phyloP scores from a whole-genome alignment of 2,329 filamentous ascomycete genomes.

The Shiraia sp. region DNA sequence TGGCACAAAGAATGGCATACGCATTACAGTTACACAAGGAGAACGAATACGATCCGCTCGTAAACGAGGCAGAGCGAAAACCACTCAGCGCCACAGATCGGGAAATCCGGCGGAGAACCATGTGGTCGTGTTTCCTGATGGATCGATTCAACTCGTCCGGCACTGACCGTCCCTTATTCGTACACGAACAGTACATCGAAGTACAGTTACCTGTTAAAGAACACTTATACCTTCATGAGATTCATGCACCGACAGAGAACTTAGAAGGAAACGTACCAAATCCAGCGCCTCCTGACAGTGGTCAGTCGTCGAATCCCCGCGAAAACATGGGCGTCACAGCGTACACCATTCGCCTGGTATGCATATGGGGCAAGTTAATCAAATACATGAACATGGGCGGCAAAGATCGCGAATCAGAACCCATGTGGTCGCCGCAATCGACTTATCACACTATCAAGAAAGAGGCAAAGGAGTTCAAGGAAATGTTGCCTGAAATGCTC shows the following conservation, averaged over 20 bases:
- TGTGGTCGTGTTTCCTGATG: slow-evolving; percentile 99
- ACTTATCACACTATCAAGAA: slow-evolving; percentile 71
- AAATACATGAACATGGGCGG: slow-evolving; percentile 90
- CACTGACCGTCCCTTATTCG: slow-evolving; percentile 87
- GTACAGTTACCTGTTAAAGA: slow-evolving; percentile 92
- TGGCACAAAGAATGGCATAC: slow-evolving; percentile 96
- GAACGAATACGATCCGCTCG: slow-evolving; percentile 76
- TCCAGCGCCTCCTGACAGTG: slow-evolving; percentile 64
- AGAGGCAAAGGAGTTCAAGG: slow-evolving; percentile 71
- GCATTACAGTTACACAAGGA: slow-evolving; percentile 92
- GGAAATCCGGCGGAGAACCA: slow-evolving; percentile 88
- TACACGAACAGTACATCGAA: slow-evolving; percentile 84
- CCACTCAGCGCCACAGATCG: slow-evolving; percentile 87
- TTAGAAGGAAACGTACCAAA: slow-evolving; percentile 72
- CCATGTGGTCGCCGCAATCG: slow-evolving; percentile 84
- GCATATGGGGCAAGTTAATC: slow-evolving; percentile 87
- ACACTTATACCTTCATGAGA: slow-evolving; percentile 85
- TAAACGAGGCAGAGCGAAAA: slow-evolving; percentile 61
- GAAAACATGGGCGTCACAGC: slow-evolving; percentile 94
- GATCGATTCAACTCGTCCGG: slow-evolving; percentile 97
- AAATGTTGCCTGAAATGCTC: slow-evolving; percentile 70
- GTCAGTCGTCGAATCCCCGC: slow-evolving; percentile 66
- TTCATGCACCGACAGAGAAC: slow-evolving; percentile 83
- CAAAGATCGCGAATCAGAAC: slow-evolving; percentile 73
- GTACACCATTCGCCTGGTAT: slow-evolving; percentile 82